phyloP scores from a whole-genome alignment of 768 basidiomycete species.

The Cystobasidium onofrii region DNA sequence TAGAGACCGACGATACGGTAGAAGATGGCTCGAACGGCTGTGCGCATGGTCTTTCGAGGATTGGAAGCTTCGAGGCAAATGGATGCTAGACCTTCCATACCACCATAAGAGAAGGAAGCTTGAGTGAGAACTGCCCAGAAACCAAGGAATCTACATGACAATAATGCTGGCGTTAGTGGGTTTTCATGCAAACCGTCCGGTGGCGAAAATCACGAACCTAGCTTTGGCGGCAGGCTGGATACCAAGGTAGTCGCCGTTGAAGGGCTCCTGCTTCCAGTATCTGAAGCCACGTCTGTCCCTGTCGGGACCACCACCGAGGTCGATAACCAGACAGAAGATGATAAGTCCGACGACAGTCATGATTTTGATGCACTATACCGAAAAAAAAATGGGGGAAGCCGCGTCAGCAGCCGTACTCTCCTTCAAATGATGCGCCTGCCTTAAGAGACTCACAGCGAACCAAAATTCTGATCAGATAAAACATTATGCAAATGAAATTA shows the following conservation, averaged over 20 bases:
- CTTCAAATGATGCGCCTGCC: no score
- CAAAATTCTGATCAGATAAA: slow-evolving; percentile 42
- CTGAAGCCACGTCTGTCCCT: slow-evolving; percentile 53
- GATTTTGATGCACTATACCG: slow-evolving; percentile 41
- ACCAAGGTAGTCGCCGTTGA: slow-evolving; percentile 30
- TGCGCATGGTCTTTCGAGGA: slow-evolving; percentile 69
- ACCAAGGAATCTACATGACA: slow-evolving; percentile 44
- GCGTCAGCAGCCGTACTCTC: no score
- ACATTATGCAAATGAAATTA: slow-evolving; percentile 33
- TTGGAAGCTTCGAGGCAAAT: slow-evolving; percentile 69
- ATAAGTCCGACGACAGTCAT: slow-evolving; percentile 46
- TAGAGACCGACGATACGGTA: slow-evolving; percentile 75
- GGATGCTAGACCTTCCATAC: slow-evolving; percentile 65
- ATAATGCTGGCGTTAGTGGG: slow-evolving; percentile 43
- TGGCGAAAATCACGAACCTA: not conserved
- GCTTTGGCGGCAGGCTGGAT: not conserved
- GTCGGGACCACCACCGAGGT: slow-evolving; percentile 56
- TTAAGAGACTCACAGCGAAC: slow-evolving; percentile 37
- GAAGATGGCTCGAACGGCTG: slow-evolving; percentile 67
- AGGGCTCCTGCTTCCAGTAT: slow-evolving; percentile 43
- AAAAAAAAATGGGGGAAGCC: no score
- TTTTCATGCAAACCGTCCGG: not conserved
- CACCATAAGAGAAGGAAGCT: slow-evolving; percentile 68
- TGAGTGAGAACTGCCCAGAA: slow-evolving; percentile 51
- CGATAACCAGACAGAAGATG: slow-evolving; percentile 53